Base-by-base conservation (phyloP, 768 basidiomycete species). In the Galerina marginata region DNA sequence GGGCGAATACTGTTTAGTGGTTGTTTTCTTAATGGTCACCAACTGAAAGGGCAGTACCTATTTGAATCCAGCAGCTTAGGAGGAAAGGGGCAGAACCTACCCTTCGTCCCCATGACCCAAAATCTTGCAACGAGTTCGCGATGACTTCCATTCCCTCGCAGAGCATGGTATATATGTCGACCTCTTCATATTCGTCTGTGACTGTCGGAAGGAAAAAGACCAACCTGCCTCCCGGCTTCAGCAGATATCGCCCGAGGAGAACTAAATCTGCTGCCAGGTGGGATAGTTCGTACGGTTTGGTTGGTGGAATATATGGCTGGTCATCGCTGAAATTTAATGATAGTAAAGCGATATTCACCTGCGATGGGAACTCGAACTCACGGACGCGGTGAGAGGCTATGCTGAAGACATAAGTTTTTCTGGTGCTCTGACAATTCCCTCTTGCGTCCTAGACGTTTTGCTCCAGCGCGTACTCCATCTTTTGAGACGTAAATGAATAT, bases 121-220 rank as follows among this genome's bases (percentile, higher is more conserved):
- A 99, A 67, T 91, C 88, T 74, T 99, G 95, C 62, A 94, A 74
- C 38, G 93, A 95, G 71, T 96, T 96, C 0, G 90, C 89, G 44
- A 95, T 81, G 16, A 99, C 75, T 65, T 87, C 87, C 91, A 99
- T 95, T 1, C 95, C 96, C 23, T 88, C 87, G 65, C 91, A 92
- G 4, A 94, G 80, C 73, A 93, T 84, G 1, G 81, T 75, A 33
- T 90, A 82, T 9, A 99, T 79, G 69, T 99, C 97, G 1, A 97
- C 77, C 65, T 92, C 91, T 61, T 90, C 85, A 69, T 96, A 99
- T 43, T 95, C 91, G 48, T 96, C 95, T 11, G 86, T 93, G 20
- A 96, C 91, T 0, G 94, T 96, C 0, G 94, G 94, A 20, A 99
- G 81, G 78, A 98, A 99, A 77, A 97, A 99, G 3, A 99, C 96